Evolutionary conservation across 2,329 filamentous ascomycete genomes (phyloP), one percentile per base, ranked within the genome.

Genomic region (Trichoderma koningiopsis): DNA sequence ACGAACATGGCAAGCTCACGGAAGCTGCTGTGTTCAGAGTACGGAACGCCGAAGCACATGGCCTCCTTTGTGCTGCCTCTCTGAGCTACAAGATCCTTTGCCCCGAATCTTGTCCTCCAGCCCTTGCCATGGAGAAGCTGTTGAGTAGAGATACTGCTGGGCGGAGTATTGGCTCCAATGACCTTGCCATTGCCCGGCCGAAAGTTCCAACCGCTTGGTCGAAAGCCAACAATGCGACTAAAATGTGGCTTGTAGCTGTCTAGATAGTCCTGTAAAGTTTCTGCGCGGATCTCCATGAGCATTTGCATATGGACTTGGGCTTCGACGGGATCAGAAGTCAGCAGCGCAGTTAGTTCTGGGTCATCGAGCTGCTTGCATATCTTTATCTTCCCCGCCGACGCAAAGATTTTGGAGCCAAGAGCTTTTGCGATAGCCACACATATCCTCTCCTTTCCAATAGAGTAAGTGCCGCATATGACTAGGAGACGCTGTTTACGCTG

Each of bases 291-390:
- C 79, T 98, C 95, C 85, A 96, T 96, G 11, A 99, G 85, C 75
- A 92, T 94, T 74, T 97, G 96, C 94, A 99, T 97, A 81, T 99
- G 96, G 0, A 99, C 94, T 79, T 98, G 95, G 0, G 96, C 96
- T 74, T 93, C 92, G 27, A 87, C 82, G 0, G 96, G 94, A 76
- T 97, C 84, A 8, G 86, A 85, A 0, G 96, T 99, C 75, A 99
- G 86, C 4, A 93, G 86, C 0, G 87, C 85, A 31, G 89, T 84
- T 5, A 99, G 86, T 76, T 97, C 94, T 0, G 91, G 85, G 76
- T 98, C 95, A 76, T 94, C 94, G 0, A 99, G 87, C 72, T 93
- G 93, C 27, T 87, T 85, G 80, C 93, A 94, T 31, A 98, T 93
- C 72, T 90, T 89, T 77, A 93, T 91, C 81, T 99, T 99, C 65